Conservation (phyloP, 192 early-diverging fungal species). For the Linnemannia exigua region DNA sequence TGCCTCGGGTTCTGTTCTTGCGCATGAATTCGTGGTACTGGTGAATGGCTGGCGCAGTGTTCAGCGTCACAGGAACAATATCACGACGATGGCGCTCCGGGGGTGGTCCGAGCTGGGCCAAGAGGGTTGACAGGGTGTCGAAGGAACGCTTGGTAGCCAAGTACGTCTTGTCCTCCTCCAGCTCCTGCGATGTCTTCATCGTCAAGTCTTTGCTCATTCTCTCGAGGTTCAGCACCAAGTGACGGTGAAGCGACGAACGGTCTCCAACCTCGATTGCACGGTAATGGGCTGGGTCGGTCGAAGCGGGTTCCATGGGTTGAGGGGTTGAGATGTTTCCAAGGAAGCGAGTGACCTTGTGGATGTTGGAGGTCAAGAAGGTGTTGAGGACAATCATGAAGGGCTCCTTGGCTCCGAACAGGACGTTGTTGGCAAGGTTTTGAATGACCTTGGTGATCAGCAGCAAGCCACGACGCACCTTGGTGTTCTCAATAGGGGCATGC, state of each 20-base stretch:
- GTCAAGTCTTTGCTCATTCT: constrained; percentile 77
- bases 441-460: constrained; percentile 95
- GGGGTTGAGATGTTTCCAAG: constrained; percentile 81
- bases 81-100: constrained; percentile 75
- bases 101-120: constrained; percentile 91
- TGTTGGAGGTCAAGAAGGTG: constrained; percentile 87
- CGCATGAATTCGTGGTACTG: constrained; percentile 79
- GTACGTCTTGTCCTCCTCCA: constrained; percentile 56
- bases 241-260: constrained; percentile 67
- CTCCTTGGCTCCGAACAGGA: constrained; percentile 96
- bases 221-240: constrained; percentile 78
- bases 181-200: constrained; percentile 50
- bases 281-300: constrained; percentile 64
- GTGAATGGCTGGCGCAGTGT: constrained; percentile 49
- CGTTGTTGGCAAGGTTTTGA: constrained; percentile 96
- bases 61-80: constrained; percentile 55
- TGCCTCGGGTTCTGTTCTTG: constrained; percentile 73
- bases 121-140: constrained; percentile 84
- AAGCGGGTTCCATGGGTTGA: constrained; percentile 54
- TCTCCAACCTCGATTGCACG: constrained; percentile 57
- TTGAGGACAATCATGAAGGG: constrained; percentile 95
- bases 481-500: constrained; percentile 64
- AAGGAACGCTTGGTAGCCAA: constrained; percentile 76
- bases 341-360: constrained; percentile 83
- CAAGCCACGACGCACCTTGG: constrained; percentile 85